Evolutionary conservation across 768 basidiomycete genomes (phyloP), one percentile per base, ranked within the genome.

Genomic region (Leccinum subgranulosum): DNA sequence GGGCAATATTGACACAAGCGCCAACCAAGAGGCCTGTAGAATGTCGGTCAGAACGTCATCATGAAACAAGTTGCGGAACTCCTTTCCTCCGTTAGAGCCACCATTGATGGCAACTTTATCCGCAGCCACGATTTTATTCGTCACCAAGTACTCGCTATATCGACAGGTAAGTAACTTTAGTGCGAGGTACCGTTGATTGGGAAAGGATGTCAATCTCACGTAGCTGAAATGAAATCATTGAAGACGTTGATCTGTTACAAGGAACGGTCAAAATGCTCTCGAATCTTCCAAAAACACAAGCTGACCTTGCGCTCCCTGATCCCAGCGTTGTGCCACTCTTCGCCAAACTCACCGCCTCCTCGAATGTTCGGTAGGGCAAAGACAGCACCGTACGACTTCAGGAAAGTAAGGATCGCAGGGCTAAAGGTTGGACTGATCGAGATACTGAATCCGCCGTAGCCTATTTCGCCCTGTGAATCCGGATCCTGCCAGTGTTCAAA

Each of bases 1-100:
- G 87, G 0, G 90, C 90, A 39, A 87, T 86, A 59, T 92, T 88
- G 48, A 88, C 77, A 61, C 87, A 92, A n/a, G 90, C 90, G n/a
- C 83, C 84, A n/a, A 92, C 81, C 27, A 92, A 81, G 3, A 93
- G 75, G 50, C 90, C 89, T 88, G 64, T 27, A 21, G 11, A 43
- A 51, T 19, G 41, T 33, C 28, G 11, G 49, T 63, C 55, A 62
- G 45, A 12, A 7, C 19, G 45, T 48, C 14, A 25, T 21, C 9
- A 15, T 19, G 34, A 43, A 17, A 43, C 46, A 33, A 53, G 15
- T 33, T 9, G 23, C 33, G 21, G 14, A 14, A 45, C 25, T 33
- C 21, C 78, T 59, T 66, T 82, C 90, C 90, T 73, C 90, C 91
- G 66, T 93, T 93, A 3, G 90, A 92, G 3, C 80, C 87, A 4